These are phyloP conservation scores for Ceratocystis cacaofunesta DNA, from an alignment of 2,329 filamentous ascomycete species.

Conservation along the genomic window DNA sequence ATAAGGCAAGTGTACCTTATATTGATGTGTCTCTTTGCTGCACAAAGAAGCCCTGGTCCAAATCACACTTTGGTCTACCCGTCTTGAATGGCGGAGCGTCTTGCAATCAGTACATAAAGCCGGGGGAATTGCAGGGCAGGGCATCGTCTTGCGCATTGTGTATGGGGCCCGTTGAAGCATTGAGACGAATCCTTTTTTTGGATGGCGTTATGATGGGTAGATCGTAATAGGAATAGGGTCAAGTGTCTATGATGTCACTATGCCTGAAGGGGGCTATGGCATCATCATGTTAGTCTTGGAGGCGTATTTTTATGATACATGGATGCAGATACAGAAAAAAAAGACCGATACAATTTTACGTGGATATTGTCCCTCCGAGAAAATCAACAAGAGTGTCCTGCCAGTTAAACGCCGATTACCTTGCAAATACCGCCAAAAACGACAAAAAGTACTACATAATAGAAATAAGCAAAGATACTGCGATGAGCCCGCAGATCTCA, in stretches of 20 bases:
- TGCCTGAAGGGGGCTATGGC: not conserved
- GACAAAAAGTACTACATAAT: not conserved
- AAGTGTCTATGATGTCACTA: not conserved
- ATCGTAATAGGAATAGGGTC: not conserved
- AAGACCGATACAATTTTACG: not conserved
- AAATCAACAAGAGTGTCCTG: not conserved
- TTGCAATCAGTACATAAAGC: too few relatives aligned
- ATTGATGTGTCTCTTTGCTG: too few relatives aligned
- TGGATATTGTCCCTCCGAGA: not conserved
- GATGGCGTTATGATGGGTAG: not conserved
- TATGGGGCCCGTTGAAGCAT: too few relatives aligned
- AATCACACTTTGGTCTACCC: too few relatives aligned
- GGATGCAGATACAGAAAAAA: not conserved
- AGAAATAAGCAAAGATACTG: not conserved
- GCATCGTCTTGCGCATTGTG: too few relatives aligned
- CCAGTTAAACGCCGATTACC: constrained; percentile 2
- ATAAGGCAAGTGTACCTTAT: too few relatives aligned
- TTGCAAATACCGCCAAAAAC: not conserved
- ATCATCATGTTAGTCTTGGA: not conserved
- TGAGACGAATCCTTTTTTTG: not conserved
- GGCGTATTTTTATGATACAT: not conserved
- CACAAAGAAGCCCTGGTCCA: too few relatives aligned
- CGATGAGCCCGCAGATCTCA: not conserved
- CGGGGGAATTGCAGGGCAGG: too few relatives aligned
- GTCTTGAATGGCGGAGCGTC: too few relatives aligned